phyloP scores from a whole-genome alignment of 495 filamentous ascomycete species.

The Sordaria brevicollis region DNA sequence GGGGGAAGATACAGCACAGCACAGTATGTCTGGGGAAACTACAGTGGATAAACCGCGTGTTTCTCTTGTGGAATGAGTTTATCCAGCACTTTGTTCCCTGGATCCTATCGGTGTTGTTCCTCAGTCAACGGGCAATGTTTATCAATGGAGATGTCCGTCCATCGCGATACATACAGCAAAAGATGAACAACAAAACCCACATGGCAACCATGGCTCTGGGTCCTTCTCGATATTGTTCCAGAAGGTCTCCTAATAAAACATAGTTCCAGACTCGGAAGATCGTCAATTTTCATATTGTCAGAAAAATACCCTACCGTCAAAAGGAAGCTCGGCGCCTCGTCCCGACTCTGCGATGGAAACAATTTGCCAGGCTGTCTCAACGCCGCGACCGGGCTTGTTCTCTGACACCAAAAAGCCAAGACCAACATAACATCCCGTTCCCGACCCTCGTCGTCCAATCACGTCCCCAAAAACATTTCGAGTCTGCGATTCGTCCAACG shows the following conservation, averaged over 20 bases:
- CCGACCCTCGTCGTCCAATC: not conserved
- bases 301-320: not conserved
- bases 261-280: not conserved
- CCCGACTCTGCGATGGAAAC: not conserved
- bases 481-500: not conserved
- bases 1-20: too few relatives aligned
- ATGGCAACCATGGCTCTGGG: not conserved
- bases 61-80: not conserved
- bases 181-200: not conserved
- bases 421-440: not conserved
- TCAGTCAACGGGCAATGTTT: not conserved
- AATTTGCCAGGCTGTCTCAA: too few relatives aligned
- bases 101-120: not conserved
- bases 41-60: not conserved
- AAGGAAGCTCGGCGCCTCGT: not conserved
- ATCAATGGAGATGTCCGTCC: not conserved
- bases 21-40: not conserved
- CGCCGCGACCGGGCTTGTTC: not conserved
- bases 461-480: not conserved
- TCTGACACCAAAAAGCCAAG: not conserved
- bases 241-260: not conserved
- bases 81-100: not conserved
- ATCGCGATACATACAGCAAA: not conserved
- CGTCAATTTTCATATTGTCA: not conserved
- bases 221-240: not conserved